Conservation (phyloP, 164 flowering plant species). For the Magnolia sinica region DNA sequence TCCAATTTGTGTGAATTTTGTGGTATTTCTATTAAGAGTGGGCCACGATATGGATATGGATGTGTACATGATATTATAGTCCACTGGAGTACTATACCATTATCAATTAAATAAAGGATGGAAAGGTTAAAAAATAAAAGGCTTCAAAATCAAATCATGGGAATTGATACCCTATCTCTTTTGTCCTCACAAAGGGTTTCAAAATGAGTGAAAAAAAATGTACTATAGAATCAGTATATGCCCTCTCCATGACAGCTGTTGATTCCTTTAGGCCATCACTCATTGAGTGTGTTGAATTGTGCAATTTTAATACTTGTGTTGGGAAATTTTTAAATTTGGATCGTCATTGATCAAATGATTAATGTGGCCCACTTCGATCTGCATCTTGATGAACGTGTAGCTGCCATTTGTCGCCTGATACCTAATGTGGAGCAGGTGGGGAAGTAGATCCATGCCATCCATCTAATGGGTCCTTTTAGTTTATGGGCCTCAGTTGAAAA, state of each 20-base stretch:
- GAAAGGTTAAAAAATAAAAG: neutral
- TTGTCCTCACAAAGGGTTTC: constrained; percentile 8
- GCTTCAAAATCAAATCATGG: neutral
- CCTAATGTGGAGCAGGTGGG: no score
- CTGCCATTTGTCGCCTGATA: no score
- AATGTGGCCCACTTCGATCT: neutral
- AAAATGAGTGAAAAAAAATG: neutral
- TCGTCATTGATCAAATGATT: neutral
- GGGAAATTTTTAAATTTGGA: neutral
- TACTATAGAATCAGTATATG: neutral
- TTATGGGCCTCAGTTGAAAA: no score
- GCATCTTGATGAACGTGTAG: neutral
- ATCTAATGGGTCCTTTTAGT: no score
- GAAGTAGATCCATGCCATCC: no score
- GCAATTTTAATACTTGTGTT: neutral
- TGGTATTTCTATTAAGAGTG: neutral
- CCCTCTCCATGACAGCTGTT: neutral
- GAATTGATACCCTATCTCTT: neutral
- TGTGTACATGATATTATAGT: neutral
- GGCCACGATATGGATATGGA: no score
- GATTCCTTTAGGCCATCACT: neutral
- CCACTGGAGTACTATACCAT: neutral
- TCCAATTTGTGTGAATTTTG: neutral
- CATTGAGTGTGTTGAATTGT: constrained; percentile 1
- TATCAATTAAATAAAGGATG: neutral